phyloP scores from a whole-genome alignment of 225 moss, liverwort and hornwort genomes.

The Pseudoscleropodium purum region DNA sequence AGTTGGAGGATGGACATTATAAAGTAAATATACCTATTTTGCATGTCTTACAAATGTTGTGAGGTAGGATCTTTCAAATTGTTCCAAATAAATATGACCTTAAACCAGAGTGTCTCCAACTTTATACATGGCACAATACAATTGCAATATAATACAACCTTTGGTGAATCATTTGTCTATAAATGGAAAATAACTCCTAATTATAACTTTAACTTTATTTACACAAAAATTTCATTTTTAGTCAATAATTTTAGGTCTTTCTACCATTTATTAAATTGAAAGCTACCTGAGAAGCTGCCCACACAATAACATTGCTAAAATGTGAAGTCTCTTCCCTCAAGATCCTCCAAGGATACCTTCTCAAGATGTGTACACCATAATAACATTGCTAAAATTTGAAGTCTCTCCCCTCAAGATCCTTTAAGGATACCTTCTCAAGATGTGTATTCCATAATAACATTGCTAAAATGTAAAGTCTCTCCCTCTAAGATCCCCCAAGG shows the following conservation, averaged over 20 bases:
- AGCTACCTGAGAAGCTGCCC: too few species aligned
- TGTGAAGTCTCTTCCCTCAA: too few species aligned
- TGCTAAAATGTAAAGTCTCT: too few species aligned
- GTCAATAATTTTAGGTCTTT: not conserved
- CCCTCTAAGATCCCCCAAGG: too few species aligned
- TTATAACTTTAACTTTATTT: not conserved
- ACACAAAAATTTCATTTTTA: too few species aligned
- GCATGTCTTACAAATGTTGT: not conserved
- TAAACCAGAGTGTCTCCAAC: not conserved
- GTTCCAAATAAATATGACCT: not conserved
- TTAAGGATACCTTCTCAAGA: too few species aligned
- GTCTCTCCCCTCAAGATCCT: too few species aligned
- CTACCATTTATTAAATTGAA: not conserved
- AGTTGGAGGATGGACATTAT: not conserved
- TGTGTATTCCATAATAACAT: too few species aligned
- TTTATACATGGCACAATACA: rapidly evolving
- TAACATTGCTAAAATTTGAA: too few species aligned
- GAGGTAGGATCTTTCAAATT: rapidly evolving
- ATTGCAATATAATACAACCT: not conserved
- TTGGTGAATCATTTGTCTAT: not conserved
- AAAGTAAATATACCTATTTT: not conserved
- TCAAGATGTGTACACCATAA: too few species aligned
- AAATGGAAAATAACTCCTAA: not conserved
- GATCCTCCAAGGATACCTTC: too few species aligned
- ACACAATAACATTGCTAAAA: too few species aligned